Conservation (phyloP, 225 moss, liverwort and hornwort species). For the Bryoerythrophyllum caledonicum region DNA sequence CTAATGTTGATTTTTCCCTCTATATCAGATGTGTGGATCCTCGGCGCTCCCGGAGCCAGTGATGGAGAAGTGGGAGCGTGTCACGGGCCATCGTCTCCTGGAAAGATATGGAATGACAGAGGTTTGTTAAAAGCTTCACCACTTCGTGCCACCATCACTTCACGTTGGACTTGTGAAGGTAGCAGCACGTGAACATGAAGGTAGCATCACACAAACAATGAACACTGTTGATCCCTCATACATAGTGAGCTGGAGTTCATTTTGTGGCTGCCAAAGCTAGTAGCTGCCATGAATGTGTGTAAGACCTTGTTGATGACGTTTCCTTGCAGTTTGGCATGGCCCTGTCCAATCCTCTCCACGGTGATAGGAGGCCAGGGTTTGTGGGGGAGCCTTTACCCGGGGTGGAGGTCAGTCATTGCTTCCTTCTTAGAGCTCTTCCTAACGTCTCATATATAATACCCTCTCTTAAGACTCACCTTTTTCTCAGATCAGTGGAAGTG, state of each 20-base stretch:
- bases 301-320: not conserved
- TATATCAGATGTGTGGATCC: constrained; percentile 88
- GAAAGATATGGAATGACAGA: constrained; percentile 99
- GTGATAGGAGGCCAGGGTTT: constrained; percentile 81
- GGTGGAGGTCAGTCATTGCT: constrained; percentile 56
- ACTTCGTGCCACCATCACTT: too few relatives aligned
- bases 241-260: too few relatives aligned
- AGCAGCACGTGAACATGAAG: too few relatives aligned
- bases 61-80: constrained; percentile 86
- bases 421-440: not conserved
- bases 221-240: too few relatives aligned
- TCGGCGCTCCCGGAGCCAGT: constrained; percentile 94
- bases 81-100: constrained; percentile 74
- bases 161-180: too few relatives aligned
- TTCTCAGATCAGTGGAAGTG: too few relatives aligned
- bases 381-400: constrained; percentile 85
- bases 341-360: constrained; percentile 79
- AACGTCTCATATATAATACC: too few relatives aligned
- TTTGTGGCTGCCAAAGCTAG: too few relatives aligned
- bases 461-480: too few relatives aligned
- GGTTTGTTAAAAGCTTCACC: constrained; percentile 36
- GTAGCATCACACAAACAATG: too few relatives aligned
- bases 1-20: not conserved
- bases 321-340: constrained; percentile 89
- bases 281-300: too few relatives aligned